Conservation (phyloP, 768 basidiomycete species). For the Coprinopsis marcescibilis region DNA sequence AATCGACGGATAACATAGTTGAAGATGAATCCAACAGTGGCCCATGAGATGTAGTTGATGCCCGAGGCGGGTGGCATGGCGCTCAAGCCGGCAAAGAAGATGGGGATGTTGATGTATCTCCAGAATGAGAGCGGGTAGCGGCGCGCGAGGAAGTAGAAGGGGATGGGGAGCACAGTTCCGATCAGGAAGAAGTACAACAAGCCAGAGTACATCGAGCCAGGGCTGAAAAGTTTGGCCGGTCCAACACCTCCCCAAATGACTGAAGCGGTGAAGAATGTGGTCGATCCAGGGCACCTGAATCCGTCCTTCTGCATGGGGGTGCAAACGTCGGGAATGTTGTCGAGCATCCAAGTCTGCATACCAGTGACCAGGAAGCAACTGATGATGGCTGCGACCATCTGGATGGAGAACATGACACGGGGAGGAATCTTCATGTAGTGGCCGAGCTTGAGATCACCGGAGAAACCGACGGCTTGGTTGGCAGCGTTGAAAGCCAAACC, state of each 20-base stretch:
- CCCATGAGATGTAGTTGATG: slow-evolving; percentile 84
- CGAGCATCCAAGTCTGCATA: slow-evolving; percentile 69
- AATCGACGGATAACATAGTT: slow-evolving; percentile 73
- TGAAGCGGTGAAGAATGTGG: slow-evolving; percentile 63
- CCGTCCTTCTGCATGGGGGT: slow-evolving; percentile 48
- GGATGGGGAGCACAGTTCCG: slow-evolving; percentile 71
- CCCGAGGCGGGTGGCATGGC: slow-evolving; percentile 80
- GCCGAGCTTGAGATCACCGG: slow-evolving; percentile 76
- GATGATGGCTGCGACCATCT: slow-evolving; percentile 54
- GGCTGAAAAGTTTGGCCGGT: slow-evolving; percentile 6
- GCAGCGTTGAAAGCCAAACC: slow-evolving; percentile 51
- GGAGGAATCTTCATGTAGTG: slow-evolving; percentile 92
- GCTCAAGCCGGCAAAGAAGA: slow-evolving; percentile 66
- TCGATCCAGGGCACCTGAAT: slow-evolving; percentile 65
- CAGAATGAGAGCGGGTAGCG: slow-evolving; percentile 75
- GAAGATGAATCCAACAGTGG: slow-evolving; percentile 78
- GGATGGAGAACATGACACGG: slow-evolving; percentile 67
- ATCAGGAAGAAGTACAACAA: slow-evolving; percentile 71
- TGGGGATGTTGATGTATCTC: slow-evolving; percentile 84
- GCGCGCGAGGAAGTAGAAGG: slow-evolving; percentile 77
- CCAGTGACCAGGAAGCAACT: slow-evolving; percentile 51
- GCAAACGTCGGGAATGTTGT: slow-evolving; percentile 70
- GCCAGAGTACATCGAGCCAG: slow-evolving; percentile 54
- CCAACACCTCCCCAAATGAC: slow-evolving; percentile 79
- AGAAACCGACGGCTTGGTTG: slow-evolving; percentile 60